Percentiles rank a stretch among this genome's conserved stretches.
These are phyloP conservation scores for Verticillium isaacii DNA, from an alignment of 2,329 filamentous ascomycete species.

Conservation along the genomic window DNA sequence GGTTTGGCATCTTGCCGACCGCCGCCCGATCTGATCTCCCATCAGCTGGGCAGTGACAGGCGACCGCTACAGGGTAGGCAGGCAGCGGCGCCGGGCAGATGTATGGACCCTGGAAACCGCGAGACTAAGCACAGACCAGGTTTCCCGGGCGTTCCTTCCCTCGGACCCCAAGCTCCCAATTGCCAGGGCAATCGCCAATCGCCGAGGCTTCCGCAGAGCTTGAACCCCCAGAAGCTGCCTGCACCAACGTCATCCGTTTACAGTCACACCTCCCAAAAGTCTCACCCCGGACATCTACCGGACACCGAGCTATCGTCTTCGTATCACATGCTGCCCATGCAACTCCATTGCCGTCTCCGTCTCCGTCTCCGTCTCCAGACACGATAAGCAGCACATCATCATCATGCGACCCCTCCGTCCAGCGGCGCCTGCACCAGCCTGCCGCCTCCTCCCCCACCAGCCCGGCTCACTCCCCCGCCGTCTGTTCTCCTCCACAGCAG, in stretches of 20 bases:
- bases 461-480: constrained; percentile 14
- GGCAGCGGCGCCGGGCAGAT: not conserved
- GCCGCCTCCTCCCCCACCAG: not conserved
- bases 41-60: not conserved
- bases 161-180: not conserved
- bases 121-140: not conserved
- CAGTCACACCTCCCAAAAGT: not conserved
- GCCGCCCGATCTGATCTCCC: not conserved
- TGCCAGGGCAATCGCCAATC: not conserved
- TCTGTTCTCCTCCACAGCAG: constrained; percentile 18
- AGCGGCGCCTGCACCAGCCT: not conserved
- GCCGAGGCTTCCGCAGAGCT: not conserved
- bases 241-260: not conserved
- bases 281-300: not conserved
- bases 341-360: not conserved
- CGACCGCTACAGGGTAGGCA: not conserved
- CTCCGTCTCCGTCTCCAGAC: not conserved
- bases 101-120: not conserved
- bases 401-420: not conserved
- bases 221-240: not conserved
- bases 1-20: not conserved
- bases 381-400: not conserved
- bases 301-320: not conserved
- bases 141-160: not conserved
- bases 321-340: not conserved